phyloP scores from a whole-genome alignment of 2,329 filamentous ascomycete species.

The Trichoderma cornu-damae region DNA sequence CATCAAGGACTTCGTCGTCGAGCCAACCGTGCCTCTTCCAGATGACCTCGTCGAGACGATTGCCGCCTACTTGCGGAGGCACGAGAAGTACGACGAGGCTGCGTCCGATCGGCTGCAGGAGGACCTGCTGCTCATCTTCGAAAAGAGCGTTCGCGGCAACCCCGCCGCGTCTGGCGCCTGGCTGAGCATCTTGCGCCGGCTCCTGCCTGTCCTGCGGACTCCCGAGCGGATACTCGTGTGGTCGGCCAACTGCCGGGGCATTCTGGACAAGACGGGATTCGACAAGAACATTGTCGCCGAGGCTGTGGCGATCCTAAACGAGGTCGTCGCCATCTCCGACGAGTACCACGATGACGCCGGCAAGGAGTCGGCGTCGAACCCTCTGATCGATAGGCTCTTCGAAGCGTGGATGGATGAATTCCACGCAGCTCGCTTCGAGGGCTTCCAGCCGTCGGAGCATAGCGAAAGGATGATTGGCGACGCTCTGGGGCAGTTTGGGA shows the following conservation, averaged over 20 bases:
- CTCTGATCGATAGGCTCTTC: slow-evolving; percentile 54
- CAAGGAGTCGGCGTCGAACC: slow-evolving; percentile 40
- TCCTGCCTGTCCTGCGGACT: slow-evolving; percentile 60
- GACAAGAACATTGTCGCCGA: slow-evolving; percentile 62
- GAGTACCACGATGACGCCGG: slow-evolving; percentile 45
- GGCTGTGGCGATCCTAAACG: slow-evolving; percentile 58
- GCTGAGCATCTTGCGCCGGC: slow-evolving; percentile 58
- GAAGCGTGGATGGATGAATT: slow-evolving; percentile 52
- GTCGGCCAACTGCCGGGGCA: slow-evolving; percentile 53
- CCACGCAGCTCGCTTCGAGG: slow-evolving; percentile 34
- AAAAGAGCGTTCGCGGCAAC: slow-evolving; percentile 55
- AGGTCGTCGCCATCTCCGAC: slow-evolving; percentile 59
- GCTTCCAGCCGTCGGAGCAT: slow-evolving; percentile 36
- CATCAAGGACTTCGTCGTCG: slow-evolving; percentile 45
- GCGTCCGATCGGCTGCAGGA: slow-evolving; percentile 68
- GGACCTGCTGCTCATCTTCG: slow-evolving; percentile 63
- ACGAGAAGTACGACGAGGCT: slow-evolving; percentile 61
- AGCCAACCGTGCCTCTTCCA: slow-evolving; percentile 58
- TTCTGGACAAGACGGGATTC: slow-evolving; percentile 47
- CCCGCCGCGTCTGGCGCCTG: slow-evolving; percentile 60
- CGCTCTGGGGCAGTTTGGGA: slow-evolving; percentile 57
- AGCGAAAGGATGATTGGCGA: slow-evolving; percentile 49
- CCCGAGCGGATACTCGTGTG: slow-evolving; percentile 61
- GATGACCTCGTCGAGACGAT: slow-evolving; percentile 59
- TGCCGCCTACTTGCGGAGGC: slow-evolving; percentile 61